A percentile compares a stretch with the other conserved stretches of the same genome.
phyloP scores from a whole-genome alignment of 1,284 basidiomycete species.

The Leccinum ambiguum region DNA sequence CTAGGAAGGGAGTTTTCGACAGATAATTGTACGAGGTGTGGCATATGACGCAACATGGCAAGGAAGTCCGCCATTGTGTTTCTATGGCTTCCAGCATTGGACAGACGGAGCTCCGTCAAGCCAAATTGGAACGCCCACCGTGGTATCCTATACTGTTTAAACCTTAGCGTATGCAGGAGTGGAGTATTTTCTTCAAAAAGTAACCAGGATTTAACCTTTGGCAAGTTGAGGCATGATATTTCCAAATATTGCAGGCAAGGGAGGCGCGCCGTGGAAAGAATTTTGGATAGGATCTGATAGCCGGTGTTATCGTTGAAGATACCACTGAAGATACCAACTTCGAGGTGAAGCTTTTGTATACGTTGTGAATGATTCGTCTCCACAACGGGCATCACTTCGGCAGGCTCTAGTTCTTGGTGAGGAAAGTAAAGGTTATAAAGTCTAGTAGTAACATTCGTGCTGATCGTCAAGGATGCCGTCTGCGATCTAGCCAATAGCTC shows the following conservation, averaged over 20 bases:
- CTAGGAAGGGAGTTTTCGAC: neutral
- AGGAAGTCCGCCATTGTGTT: neutral
- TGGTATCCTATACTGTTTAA: neutral
- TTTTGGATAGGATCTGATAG: neutral
- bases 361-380: neutral
- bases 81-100: rapidly evolving
- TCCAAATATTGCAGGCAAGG: neutral
- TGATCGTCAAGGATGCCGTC: neutral
- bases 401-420: neutral
- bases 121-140: no score
- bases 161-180: neutral
- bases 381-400: neutral
- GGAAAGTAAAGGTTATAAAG: neutral
- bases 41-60: neutral
- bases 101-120: neutral
- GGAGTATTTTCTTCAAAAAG: neutral
- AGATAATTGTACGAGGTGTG: neutral
- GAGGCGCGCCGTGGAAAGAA: neutral
- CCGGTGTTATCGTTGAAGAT: no score
- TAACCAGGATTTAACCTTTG: neutral
- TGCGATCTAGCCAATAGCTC: neutral
- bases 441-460: neutral
- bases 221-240: neutral
- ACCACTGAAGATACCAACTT: neutral
- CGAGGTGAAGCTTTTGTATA: neutral